Base-by-base conservation (phyloP, 2,329 filamentous ascomycete genomes). In the Calycina marina region DNA sequence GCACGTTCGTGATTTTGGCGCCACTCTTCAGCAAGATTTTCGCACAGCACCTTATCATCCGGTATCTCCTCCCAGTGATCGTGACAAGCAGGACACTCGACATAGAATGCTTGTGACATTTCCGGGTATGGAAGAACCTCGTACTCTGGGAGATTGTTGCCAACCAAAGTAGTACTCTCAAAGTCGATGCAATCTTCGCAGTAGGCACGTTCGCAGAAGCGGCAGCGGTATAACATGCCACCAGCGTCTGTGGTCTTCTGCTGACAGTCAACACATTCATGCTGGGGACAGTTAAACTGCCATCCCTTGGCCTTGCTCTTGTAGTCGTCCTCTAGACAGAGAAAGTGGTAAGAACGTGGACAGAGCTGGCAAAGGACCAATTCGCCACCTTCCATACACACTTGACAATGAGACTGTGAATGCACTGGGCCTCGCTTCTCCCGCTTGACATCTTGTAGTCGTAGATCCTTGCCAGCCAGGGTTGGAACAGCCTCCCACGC, bases 181-280 rank as follows among this genome's bases (percentile, higher is more conserved):
- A 64, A 72, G 29, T 72, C 60, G 0, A 74, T 46, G 42, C 69
- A 74, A 27, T 72, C 63, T 34, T 75, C 69, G 42, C 70, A 76
- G 42, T 59, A 72, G 0, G 62, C 67, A 2, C 52, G 51, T 16
- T 64, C 59, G 39, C 70, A 76, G 56, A 59, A 69, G 6, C 65
- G 56, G 43, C 69, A 74, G 14, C 63, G 58, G 46, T 61, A 58
- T 1, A 61, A 35, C 40, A 62, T 54, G 4, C 56, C 54, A 2
- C 58, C 58, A 0, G 53, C 57, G 30, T 58, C 49, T 0, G 49
- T 49, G 0, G 67, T 67, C 35, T 63, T 65, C 42, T 65, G 65
- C 2, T 52, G 51, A 37, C 70, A 75, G 25, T 65, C 60, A 2
- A 43, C 49, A 39, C 70, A 75, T 26, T 59, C 50, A 40, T 76